These are phyloP conservation scores for Leptographium lundbergii DNA, from an alignment of 2,329 filamentous ascomycete genomes.

Conservation along the genomic window DNA sequence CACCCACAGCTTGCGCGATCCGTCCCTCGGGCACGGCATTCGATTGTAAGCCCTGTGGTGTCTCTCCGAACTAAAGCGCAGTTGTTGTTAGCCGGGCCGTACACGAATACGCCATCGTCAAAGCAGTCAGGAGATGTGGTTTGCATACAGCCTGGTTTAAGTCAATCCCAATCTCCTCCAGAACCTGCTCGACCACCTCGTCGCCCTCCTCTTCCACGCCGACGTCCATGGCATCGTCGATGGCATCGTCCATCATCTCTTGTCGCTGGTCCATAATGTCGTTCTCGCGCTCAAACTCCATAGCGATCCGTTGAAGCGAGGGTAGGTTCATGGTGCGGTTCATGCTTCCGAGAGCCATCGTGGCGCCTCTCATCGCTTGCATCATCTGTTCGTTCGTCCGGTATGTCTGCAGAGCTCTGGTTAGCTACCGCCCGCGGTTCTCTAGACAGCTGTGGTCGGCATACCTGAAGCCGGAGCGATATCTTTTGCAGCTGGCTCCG, in stretches of 20 bases:
- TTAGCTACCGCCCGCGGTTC: neutral
- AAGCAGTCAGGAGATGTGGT: neutral
- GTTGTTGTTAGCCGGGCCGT: neutral
- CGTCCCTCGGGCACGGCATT: constrained; percentile 58
- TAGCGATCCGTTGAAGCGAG: constrained; percentile 86
- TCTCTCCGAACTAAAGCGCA: constrained; percentile 65
- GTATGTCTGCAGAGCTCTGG: constrained; percentile 55
- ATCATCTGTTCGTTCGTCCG: constrained; percentile 99
- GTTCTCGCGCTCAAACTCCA: constrained; percentile 98
- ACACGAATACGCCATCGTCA: neutral
- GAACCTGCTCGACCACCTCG: constrained; percentile 88
- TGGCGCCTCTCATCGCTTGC: constrained; percentile 98
- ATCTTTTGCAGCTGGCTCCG: constrained; percentile 94
- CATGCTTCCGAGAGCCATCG: constrained; percentile 87
- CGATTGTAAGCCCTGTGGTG: constrained; percentile 71
- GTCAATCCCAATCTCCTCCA: constrained; percentile 95
- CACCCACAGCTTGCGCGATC: constrained; percentile 78
- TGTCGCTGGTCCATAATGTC: constrained; percentile 98
- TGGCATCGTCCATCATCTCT: constrained; percentile 99
- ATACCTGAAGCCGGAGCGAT: constrained; percentile 81
- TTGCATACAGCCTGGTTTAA: constrained; percentile 65
- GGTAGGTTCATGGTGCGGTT: constrained; percentile 96
- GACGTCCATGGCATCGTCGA: constrained; percentile 90
- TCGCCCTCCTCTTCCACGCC: constrained; percentile 89
- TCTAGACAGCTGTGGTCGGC: neutral